A percentile compares a stretch with the other conserved stretches of the same genome.
phyloP scores from a whole-genome alignment of 345 rosid species.

The Gossypium rotundifolium region DNA sequence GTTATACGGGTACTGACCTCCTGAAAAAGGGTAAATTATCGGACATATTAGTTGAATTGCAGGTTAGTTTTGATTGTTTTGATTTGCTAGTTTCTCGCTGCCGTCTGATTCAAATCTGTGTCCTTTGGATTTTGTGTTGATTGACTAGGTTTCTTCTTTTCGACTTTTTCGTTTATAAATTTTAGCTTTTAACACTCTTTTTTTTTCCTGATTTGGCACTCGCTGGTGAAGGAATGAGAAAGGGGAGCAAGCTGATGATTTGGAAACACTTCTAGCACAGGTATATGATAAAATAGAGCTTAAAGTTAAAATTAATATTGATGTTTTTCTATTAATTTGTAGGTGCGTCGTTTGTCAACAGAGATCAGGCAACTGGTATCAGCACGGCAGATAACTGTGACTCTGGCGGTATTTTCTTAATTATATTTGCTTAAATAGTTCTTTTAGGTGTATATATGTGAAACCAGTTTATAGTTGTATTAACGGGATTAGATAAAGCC shows the following conservation, averaged over 20 bases:
- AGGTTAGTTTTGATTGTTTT: constrained; percentile 34
- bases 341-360: constrained; percentile 63
- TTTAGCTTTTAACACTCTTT: background rate
- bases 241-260: constrained; percentile 49
- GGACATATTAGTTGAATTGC: constrained; percentile 64
- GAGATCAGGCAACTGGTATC: constrained; percentile 64
- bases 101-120: background rate
- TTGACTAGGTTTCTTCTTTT: background rate
- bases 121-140: background rate
- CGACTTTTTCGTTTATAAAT: background rate
- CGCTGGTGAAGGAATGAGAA: constrained; percentile 50
- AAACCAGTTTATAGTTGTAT: background rate
- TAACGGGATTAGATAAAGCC: background rate
- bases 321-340: background rate
- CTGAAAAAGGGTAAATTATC: constrained; percentile 78
- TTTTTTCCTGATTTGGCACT: constrained; percentile 23
- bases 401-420: constrained; percentile 36
- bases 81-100: background rate
- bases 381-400: constrained; percentile 62
- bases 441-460: background rate
- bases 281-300: constrained; percentile 28
- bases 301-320: background rate
- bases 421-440: background rate
- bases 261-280: constrained; percentile 64
- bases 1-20: constrained; percentile 70